A percentile compares a stretch with the other conserved stretches of the same genome.
Evolutionary conservation across 192 early-diverging fungal genomes (phyloP).

Genomic region (Coemansia sp.): DNA sequence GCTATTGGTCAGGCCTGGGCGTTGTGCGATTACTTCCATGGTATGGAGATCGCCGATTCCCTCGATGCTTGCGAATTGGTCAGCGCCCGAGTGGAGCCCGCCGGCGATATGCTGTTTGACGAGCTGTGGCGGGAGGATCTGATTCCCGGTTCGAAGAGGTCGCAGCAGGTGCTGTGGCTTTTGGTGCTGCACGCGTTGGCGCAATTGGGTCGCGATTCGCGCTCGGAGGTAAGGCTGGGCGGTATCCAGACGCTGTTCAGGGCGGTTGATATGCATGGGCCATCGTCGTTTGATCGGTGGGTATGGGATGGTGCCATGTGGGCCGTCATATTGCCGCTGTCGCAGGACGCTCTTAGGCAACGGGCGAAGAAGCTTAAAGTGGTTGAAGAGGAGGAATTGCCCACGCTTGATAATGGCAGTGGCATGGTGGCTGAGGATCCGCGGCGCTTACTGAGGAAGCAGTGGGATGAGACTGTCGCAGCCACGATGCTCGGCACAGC

Average conservation of each 20-base stretch:
- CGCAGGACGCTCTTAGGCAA: conserved; percentile 16
- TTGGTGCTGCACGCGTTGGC: conserved; percentile 80
- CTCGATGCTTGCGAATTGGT: background rate
- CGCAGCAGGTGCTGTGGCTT: conserved; percentile 78
- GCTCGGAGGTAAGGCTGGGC: conserved; percentile 87
- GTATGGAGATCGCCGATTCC: conserved; percentile 14
- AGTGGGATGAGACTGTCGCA: conserved; percentile 51
- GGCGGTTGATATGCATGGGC: conserved; percentile 88
- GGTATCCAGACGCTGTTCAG: conserved; percentile 94
- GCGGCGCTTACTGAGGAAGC: conserved; percentile 14
- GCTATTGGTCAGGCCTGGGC: conserved; percentile 91
- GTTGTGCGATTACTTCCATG: conserved; percentile 82
- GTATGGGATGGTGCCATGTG: conserved; percentile 85
- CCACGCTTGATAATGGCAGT: conserved; percentile 8
- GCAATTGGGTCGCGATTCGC: conserved; percentile 72
- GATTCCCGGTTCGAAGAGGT: background rate
- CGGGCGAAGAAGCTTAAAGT: conserved; percentile 21
- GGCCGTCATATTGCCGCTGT: conserved; percentile 80
- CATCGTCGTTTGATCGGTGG: conserved; percentile 60
- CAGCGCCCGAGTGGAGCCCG: background rate
- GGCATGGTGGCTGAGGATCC: conserved; percentile 49
- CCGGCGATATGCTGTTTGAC: background rate
- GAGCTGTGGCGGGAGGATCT: conserved; percentile 33
- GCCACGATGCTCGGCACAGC: conserved; percentile 37
- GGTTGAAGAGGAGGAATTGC: background rate